Evolutionary conservation across 2,329 filamentous ascomycete species (phyloP).

Genomic region (Drechslera avenae): DNA sequence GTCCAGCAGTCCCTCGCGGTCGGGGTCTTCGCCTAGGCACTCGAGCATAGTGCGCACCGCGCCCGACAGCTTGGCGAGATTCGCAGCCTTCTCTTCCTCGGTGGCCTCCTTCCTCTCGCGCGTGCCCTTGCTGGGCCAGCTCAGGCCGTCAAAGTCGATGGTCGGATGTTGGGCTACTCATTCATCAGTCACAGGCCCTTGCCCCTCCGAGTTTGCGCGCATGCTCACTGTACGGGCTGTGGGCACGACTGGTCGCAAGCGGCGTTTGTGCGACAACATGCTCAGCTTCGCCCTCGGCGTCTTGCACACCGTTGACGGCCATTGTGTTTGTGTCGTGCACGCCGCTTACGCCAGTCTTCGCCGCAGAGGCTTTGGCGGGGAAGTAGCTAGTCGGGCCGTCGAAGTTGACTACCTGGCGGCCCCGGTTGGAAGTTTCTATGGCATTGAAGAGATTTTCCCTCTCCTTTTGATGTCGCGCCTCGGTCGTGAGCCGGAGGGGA

Average conservation of each 20-base stretch:
- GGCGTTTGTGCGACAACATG: conserved; percentile 57
- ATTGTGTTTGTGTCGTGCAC: conserved; percentile 20
- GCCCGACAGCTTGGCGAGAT: conserved; percentile 65
- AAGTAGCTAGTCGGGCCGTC: conserved; percentile 44
- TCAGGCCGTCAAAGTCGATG: conserved; percentile 61
- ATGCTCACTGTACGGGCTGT: conserved; percentile 52
- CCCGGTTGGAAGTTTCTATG: conserved; percentile 62
- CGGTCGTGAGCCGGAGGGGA: conserved; percentile 54
- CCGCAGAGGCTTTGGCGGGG: conserved; percentile 27
- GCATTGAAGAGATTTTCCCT: conserved; percentile 63
- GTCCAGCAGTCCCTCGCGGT: conserved; percentile 66
- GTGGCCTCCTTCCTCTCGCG: conserved; percentile 64
- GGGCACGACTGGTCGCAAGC: conserved; percentile 58
- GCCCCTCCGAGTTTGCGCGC: too few species aligned
- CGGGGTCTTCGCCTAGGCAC: conserved; percentile 69
- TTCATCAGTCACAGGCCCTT: too few species aligned
- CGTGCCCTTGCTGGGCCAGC: conserved; percentile 66
- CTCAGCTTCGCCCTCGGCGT: conserved; percentile 60
- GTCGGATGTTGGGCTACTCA: conserved; percentile 51
- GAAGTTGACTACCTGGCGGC: conserved; percentile 54
- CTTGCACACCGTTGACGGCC: conserved; percentile 33
- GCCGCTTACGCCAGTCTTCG: conserved; percentile 17
- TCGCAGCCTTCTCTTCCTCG: conserved; percentile 62
- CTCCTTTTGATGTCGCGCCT: conserved; percentile 57
- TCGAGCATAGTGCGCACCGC: conserved; percentile 68